Evolutionary conservation across 345 rosid species (phyloP).

Genomic region (Ceriops decandra): DNA sequence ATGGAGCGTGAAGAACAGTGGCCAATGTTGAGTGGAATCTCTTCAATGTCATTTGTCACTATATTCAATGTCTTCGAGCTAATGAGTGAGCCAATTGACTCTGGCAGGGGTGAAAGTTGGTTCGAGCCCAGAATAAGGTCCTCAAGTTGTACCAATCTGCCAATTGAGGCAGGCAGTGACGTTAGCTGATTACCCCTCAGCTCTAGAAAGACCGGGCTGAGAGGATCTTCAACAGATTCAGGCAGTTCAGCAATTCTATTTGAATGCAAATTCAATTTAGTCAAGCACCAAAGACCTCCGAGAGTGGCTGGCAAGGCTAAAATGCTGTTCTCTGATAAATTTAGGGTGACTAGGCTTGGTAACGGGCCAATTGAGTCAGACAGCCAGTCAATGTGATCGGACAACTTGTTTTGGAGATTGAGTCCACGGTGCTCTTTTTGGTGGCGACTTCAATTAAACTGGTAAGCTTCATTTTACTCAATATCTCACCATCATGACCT

Average conservation of each 20-base stretch:
- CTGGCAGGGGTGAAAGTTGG: slow-evolving; percentile 54
- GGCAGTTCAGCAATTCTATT: slow-evolving; percentile 73
- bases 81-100: slow-evolving; percentile 63
- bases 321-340: slow-evolving; percentile 80
- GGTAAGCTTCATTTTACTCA: slow-evolving; percentile 86
- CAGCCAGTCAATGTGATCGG: slow-evolving; percentile 87
- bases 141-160: slow-evolving; percentile 62
- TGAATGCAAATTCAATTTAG: slow-evolving; percentile 70
- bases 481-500: slow-evolving; percentile 70
- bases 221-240: slow-evolving; percentile 67
- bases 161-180: slow-evolving; percentile 57
- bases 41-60: slow-evolving; percentile 86
- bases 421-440: slow-evolving; percentile 80
- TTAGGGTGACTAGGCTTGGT: slow-evolving; percentile 54
- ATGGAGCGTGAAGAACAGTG: slow-evolving; percentile 63
- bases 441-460: slow-evolving; percentile 81
- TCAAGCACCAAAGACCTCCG: slow-evolving; percentile 74
- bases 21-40: slow-evolving; percentile 75
- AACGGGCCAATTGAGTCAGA: slow-evolving; percentile 89
- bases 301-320: slow-evolving; percentile 59
- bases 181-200: slow-evolving; percentile 73
- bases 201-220: slow-evolving; percentile 57
- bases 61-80: slow-evolving; percentile 55
- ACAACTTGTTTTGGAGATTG: slow-evolving; percentile 71
- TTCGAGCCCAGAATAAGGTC: slow-evolving; percentile 87